Conservation (phyloP, 2,329 filamentous ascomycete species). For the Talaromyces funiculosus region DNA sequence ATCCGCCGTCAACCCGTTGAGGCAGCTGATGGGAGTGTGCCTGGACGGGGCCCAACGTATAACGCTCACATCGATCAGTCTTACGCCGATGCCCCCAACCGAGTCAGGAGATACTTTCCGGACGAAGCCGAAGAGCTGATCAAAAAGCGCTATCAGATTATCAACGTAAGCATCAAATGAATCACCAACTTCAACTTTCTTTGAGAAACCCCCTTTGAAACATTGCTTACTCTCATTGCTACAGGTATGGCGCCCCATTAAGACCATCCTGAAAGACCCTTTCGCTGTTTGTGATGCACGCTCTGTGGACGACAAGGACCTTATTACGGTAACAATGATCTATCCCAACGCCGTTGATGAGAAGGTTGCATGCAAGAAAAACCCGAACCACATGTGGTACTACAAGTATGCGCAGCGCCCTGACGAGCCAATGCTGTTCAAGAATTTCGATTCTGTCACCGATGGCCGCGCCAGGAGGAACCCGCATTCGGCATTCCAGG, state of each 20-base stretch:
- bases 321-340: conserved; percentile 15
- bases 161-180: neutral
- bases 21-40: conserved; percentile 14
- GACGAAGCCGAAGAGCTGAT: neutral
- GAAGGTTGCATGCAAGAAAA: conserved; percentile 15
- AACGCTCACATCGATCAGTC: conserved; percentile 20
- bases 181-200: neutral
- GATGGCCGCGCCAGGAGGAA: conserved; percentile 20
- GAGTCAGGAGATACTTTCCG: neutral
- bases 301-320: conserved; percentile 12
- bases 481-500: conserved; percentile 49
- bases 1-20: conserved; percentile 45
- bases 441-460: conserved; percentile 18
- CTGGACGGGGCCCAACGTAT: conserved; percentile 18
- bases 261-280: conserved; percentile 20
- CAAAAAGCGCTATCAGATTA: neutral
- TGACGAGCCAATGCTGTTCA: conserved; percentile 20
- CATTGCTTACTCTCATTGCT: conserved; percentile 18
- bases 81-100: conserved; percentile 8
- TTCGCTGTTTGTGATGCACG: conserved; percentile 22
- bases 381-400: conserved; percentile 16
- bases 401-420: conserved; percentile 17
- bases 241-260: conserved; percentile 21
- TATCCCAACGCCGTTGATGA: conserved; percentile 17
- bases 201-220: too few relatives aligned